A percentile compares a stretch with the other conserved stretches of the same genome.
phyloP scores from a whole-genome alignment of 2,329 filamentous ascomycete species.

The Alternaria novae-zelandiae region DNA sequence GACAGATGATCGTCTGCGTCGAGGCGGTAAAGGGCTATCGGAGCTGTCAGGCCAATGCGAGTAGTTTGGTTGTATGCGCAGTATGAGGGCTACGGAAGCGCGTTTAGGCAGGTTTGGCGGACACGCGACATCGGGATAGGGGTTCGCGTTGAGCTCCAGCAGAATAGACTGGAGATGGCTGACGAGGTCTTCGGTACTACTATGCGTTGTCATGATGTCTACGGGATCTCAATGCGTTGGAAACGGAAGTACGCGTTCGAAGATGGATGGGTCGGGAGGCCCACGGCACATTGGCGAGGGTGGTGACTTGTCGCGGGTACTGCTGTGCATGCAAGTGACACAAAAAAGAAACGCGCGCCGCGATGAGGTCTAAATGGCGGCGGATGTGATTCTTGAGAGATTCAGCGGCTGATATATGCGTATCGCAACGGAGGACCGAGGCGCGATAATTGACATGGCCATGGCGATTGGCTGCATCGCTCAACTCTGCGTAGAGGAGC shows the following conservation, averaged over 20 bases:
- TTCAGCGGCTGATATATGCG: background rate
- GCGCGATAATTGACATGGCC: background rate
- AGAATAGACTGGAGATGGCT: slow-evolving; percentile 52
- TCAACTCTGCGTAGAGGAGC: background rate
- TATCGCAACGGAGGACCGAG: slow-evolving; percentile 8
- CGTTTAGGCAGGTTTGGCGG: slow-evolving; percentile 62
- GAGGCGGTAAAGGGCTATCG: slow-evolving; percentile 24
- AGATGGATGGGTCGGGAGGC: background rate
- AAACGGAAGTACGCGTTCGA: background rate
- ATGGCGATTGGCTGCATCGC: slow-evolving; percentile 9
- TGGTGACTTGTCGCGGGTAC: background rate
- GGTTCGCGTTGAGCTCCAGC: slow-evolving; percentile 50
- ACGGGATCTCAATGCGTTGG: background rate
- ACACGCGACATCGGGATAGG: slow-evolving; percentile 58
- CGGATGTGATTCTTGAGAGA: background rate
- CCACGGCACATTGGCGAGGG: background rate
- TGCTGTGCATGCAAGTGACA: background rate
- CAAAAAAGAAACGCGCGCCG: background rate
- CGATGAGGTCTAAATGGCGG: background rate
- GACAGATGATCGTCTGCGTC: slow-evolving; percentile 36
- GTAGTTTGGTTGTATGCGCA: slow-evolving; percentile 67
- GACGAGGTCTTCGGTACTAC: slow-evolving; percentile 40
- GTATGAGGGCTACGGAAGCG: slow-evolving; percentile 70
- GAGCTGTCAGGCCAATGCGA: slow-evolving; percentile 57
- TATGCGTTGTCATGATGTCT: slow-evolving; percentile 26